Evolutionary conservation across 2,329 filamentous ascomycete genomes (phyloP).

Genomic region (Mycosphaerella sp.): DNA sequence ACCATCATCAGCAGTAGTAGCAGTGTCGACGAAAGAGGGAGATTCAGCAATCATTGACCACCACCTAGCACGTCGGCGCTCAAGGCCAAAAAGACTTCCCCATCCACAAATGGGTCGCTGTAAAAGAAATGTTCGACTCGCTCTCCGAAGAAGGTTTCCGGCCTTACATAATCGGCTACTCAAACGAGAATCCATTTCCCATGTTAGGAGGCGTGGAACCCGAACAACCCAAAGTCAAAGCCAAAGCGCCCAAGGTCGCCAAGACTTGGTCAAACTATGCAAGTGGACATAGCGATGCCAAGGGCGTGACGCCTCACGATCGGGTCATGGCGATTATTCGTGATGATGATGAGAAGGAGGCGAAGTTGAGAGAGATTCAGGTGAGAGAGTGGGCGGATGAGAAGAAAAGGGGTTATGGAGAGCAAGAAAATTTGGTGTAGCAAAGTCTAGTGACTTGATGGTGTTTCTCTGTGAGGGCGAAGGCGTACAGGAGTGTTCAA

Average conservation of each 20-base stretch:
- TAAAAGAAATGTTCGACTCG: slow-evolving; percentile 33
- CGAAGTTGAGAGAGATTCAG: slow-evolving; percentile 25
- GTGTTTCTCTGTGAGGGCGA: not conserved
- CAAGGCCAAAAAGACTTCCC: slow-evolving; percentile 31
- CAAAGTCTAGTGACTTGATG: too few relatives aligned
- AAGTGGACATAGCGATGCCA: slow-evolving; percentile 24
- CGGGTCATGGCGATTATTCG: slow-evolving; percentile 33
- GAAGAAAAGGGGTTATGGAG: slow-evolving; percentile 17
- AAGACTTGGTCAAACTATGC: slow-evolving; percentile 27
- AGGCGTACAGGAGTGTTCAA: not conserved
- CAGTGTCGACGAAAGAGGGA: not conserved
- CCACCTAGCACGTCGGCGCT: slow-evolving; percentile 28
- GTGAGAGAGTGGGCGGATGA: slow-evolving; percentile 21
- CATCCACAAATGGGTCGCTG: slow-evolving; percentile 26
- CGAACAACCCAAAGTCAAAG: slow-evolving; percentile 21
- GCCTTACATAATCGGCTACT: slow-evolving; percentile 32
- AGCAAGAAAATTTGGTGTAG: slow-evolving; percentile 7
- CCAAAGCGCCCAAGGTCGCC: slow-evolving; percentile 25
- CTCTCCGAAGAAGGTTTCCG: slow-evolving; percentile 30
- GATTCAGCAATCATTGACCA: not conserved
- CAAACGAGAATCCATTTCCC: slow-evolving; percentile 32
- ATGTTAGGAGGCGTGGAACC: slow-evolving; percentile 33
- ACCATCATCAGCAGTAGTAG: not conserved
- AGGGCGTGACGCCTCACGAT: slow-evolving; percentile 28
- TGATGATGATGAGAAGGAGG: slow-evolving; percentile 30